These are phyloP conservation scores for Cicer arietinum DNA, from an alignment of 306 rosid species.

Conservation along the genomic window DNA sequence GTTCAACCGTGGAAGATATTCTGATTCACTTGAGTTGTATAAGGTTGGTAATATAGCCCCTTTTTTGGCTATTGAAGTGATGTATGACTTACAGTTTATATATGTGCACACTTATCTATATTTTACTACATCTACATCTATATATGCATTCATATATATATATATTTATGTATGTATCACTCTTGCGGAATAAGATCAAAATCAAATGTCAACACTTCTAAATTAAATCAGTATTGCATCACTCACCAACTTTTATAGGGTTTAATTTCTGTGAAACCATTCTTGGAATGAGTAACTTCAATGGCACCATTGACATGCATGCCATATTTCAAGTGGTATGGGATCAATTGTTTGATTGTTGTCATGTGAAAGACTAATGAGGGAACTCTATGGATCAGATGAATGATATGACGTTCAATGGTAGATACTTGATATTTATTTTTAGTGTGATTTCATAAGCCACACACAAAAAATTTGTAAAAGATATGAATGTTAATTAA, in stretches of 20 bases:
- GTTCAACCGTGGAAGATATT: slow-evolving; percentile 87
- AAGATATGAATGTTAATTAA: slow-evolving; percentile 21
- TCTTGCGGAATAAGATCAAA: not conserved
- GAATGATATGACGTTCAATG: slow-evolving; percentile 34
- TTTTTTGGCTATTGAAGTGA: slow-evolving; percentile 40
- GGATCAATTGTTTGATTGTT: slow-evolving; percentile 29
- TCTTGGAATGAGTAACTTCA: slow-evolving; percentile 11
- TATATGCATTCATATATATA: not conserved
- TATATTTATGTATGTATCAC: not conserved
- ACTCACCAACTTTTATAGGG: slow-evolving; percentile 20
- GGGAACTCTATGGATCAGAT: slow-evolving; percentile 23
- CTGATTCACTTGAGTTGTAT: slow-evolving; percentile 90
- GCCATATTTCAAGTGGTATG: slow-evolving; percentile 31
- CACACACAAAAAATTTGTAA: not conserved
- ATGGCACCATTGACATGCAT: slow-evolving; percentile 27
- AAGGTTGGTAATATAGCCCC: slow-evolving; percentile 71
- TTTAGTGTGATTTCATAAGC: slow-evolving; percentile 20
- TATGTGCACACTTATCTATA: slow-evolving; percentile 34
- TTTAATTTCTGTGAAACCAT: slow-evolving; percentile 24
- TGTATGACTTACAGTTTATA: slow-evolving; percentile 34
- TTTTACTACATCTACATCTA: not conserved
- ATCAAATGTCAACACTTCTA: slow-evolving; percentile 4
- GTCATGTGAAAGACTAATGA: slow-evolving; percentile 12
- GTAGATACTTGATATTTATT: slow-evolving; percentile 26
- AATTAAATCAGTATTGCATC: slow-evolving; percentile 20